A percentile compares a stretch with the other conserved stretches of the same genome.
Conservation (phyloP, 1,284 basidiomycete genomes). For the Mycena sp. region DNA sequence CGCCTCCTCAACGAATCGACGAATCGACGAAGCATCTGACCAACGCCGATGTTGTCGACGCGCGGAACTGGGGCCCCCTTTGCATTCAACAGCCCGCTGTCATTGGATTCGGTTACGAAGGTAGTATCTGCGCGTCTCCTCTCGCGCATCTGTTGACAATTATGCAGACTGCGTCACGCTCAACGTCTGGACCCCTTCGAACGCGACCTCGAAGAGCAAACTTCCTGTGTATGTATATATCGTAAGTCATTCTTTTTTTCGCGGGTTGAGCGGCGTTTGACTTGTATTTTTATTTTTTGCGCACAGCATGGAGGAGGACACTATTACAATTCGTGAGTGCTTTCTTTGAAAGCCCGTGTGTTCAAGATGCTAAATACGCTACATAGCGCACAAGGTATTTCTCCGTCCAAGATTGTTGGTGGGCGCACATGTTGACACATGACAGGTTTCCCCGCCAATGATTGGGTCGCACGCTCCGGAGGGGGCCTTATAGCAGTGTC, state of each 20-base stretch:
- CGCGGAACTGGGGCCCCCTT: conserved; percentile 52
- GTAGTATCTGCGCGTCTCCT: conserved; percentile 20
- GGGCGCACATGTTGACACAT: conserved; percentile 30
- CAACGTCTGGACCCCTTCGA: conserved; percentile 57
- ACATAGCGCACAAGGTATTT: conserved; percentile 31
- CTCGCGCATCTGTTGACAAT: not conserved
- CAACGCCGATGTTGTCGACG: conserved; percentile 52
- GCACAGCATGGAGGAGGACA: conserved; percentile 39
- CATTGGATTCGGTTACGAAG: conserved; percentile 53
- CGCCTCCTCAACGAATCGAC: conserved; percentile 22
- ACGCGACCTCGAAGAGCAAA: conserved; percentile 40
- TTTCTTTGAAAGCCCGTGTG: too few species aligned
- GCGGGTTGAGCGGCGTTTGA: too few species aligned
- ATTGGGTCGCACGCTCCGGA: conserved; percentile 55
- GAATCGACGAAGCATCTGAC: conserved; percentile 16
- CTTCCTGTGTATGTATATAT: conserved; percentile 50
- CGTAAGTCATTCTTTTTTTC: not conserved
- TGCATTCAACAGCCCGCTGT: conserved; percentile 56
- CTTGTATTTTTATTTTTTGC: too few species aligned
- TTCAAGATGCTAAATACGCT: not conserved
- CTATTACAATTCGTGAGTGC: conserved; percentile 40
- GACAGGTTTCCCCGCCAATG: conserved; percentile 55
- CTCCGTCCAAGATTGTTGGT: conserved; percentile 2
- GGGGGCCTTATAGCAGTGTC: conserved; percentile 52
- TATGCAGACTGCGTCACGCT: conserved; percentile 54